Evolutionary conservation across 2,329 filamentous ascomycete genomes (phyloP).

Genomic region (Akanthomyces muscarius): DNA sequence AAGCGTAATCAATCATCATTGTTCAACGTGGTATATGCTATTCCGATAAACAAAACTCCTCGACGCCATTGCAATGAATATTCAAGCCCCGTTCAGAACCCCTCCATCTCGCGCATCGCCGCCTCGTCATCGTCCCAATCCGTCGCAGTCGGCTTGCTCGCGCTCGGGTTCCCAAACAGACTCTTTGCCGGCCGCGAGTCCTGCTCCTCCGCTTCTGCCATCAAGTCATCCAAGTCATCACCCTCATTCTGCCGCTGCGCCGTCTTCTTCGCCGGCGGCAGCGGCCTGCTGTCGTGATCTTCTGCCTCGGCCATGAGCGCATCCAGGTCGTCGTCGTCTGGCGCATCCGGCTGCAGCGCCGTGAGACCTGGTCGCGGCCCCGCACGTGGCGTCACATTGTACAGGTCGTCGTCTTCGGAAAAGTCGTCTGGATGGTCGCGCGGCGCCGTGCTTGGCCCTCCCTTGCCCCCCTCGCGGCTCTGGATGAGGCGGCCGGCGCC

Average conservation of each 20-base stretch:
- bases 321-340: slow-evolving; percentile 50
- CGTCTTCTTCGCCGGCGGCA: not conserved
- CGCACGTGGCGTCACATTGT: slow-evolving; percentile 47
- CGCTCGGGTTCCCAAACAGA: slow-evolving; percentile 8
- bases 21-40: not conserved
- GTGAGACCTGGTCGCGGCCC: slow-evolving; percentile 23
- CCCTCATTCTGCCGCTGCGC: slow-evolving; percentile 34
- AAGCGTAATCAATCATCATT: not conserved
- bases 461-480: slow-evolving; percentile 21
- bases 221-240: slow-evolving; percentile 50
- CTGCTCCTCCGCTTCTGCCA: slow-evolving; percentile 43
- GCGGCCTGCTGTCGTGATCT: slow-evolving; percentile 19
- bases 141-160: slow-evolving; percentile 24
- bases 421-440: slow-evolving; percentile 33
- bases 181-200: slow-evolving; percentile 16
- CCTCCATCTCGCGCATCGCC: slow-evolving; percentile 62
- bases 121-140: slow-evolving; percentile 61
- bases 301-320: slow-evolving; percentile 51
- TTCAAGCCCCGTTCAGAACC: slow-evolving; percentile 34
- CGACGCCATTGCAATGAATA: not conserved
- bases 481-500: slow-evolving; percentile 13
- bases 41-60: not conserved
- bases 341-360: slow-evolving; percentile 22
- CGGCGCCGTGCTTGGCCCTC: slow-evolving; percentile 22
- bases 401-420: slow-evolving; percentile 49